A percentile compares a stretch with the other conserved stretches of the same genome.
These are phyloP conservation scores for Russula sp. DNA, from an alignment of 768 basidiomycete genomes.

Conservation along the genomic window DNA sequence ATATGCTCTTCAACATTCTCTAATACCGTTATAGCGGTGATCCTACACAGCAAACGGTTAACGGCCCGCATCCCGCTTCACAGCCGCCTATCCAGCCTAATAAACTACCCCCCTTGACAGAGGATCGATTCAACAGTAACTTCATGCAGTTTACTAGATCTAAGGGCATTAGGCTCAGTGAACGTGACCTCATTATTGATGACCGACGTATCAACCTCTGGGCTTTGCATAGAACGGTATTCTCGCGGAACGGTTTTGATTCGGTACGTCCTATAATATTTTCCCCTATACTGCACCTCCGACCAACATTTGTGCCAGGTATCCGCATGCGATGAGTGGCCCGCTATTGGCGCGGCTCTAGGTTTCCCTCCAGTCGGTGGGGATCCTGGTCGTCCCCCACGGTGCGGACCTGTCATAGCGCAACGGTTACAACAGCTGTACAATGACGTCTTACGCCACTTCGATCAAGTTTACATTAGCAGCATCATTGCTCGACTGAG, in stretches of 20 bases:
- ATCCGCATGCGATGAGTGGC: constrained; percentile 18
- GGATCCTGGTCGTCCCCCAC: constrained; percentile 5
- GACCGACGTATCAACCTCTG: constrained; percentile 11
- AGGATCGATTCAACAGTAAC: constrained; percentile 13
- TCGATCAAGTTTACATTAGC: constrained; percentile 18
- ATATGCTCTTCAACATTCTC: background rate
- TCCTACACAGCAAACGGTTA: constrained; percentile 12
- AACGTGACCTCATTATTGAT: constrained; percentile 16
- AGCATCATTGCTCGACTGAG: too few relatives aligned
- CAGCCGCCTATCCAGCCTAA: background rate
- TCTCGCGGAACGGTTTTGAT: constrained; percentile 15
- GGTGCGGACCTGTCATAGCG: constrained; percentile 14
- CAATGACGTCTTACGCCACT: constrained; percentile 8
- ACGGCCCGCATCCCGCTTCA: constrained; percentile 1
- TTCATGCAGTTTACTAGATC: constrained; percentile 6
- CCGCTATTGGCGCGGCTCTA: constrained; percentile 9
- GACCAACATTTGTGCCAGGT: constrained; percentile 9
- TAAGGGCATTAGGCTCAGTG: constrained; percentile 5
- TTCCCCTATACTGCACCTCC: background rate
- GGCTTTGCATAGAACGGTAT: constrained; percentile 12
- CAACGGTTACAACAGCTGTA: constrained; percentile 18
- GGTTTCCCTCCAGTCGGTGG: constrained; percentile 15
- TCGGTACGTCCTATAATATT: constrained; percentile 1
- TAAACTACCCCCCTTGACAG: constrained; percentile 9
- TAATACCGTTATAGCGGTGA: constrained; percentile 15